phyloP scores from a whole-genome alignment of 805 yeast genomes.

The Candida caryicola region DNA sequence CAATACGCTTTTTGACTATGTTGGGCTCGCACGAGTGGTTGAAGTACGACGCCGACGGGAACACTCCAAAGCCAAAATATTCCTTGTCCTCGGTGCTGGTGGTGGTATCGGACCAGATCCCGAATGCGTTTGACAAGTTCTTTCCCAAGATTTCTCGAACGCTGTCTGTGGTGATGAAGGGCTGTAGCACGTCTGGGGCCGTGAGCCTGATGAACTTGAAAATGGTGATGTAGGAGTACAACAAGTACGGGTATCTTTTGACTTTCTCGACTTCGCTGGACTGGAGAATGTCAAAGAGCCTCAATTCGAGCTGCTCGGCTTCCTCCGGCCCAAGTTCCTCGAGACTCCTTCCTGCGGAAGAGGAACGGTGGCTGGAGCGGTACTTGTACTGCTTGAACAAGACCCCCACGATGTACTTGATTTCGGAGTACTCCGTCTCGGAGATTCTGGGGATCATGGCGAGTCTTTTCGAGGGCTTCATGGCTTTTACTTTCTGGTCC shows the following conservation, averaged over 20 bases:
- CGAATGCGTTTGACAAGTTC: conserved; percentile 67
- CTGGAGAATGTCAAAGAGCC: conserved; percentile 43
- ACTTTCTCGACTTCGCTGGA: conserved; percentile 51
- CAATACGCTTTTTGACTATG: conserved; percentile 42
- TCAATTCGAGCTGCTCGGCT: conserved; percentile 17
- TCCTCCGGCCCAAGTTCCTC: background rate
- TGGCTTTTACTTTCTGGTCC: conserved; percentile 29
- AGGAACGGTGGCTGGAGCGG: conserved; percentile 1
- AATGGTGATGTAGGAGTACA: conserved; percentile 45
- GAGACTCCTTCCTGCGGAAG: background rate
- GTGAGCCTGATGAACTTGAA: conserved; percentile 46
- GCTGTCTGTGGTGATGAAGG: conserved; percentile 32
- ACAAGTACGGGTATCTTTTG: conserved; percentile 43
- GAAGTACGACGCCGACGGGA: conserved; percentile 63
- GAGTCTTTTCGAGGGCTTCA: conserved; percentile 36
- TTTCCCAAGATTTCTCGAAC: conserved; percentile 52
- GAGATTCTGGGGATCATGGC: conserved; percentile 42
- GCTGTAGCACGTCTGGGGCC: conserved; percentile 34
- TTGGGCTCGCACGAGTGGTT: conserved; percentile 68
- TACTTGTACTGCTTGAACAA: conserved; percentile 28
- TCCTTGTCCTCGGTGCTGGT: conserved; percentile 45
- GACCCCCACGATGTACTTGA: conserved; percentile 44
- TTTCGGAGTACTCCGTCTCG: conserved; percentile 51
- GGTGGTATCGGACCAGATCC: conserved; percentile 53
- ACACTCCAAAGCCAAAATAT: conserved; percentile 58